phyloP scores from a whole-genome alignment of 164 flowering plant species.

The Hamamelis virginiana region DNA sequence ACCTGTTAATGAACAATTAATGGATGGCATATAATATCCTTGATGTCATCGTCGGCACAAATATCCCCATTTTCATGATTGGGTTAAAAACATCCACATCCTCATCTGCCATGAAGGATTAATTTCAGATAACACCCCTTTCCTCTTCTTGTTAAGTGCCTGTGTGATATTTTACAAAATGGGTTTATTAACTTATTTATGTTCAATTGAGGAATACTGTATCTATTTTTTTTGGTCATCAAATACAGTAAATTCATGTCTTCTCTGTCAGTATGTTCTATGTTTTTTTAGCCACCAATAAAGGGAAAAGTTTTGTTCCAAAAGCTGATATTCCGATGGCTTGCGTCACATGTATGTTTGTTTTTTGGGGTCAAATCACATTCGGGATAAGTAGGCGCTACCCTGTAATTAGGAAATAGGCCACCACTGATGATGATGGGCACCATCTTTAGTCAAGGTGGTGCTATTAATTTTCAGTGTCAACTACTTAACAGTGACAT shows the following conservation, averaged over 20 bases:
- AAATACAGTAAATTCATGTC: background rate
- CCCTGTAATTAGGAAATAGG: background rate
- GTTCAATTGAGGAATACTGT: no score
- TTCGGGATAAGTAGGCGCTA: no score
- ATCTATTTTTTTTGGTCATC: background rate
- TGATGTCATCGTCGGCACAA: slow-evolving; percentile 18
- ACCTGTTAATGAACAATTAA: slow-evolving; percentile 20
- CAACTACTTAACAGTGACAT: background rate
- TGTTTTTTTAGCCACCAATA: background rate
- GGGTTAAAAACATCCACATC: no score
- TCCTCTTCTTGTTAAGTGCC: no score
- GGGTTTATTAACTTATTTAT: no score
- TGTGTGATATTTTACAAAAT: no score
- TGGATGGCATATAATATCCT: slow-evolving; percentile 22
- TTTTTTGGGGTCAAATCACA: background rate
- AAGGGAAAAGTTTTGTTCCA: background rate
- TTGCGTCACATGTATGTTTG: background rate
- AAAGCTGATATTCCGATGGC: background rate
- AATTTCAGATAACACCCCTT: no score
- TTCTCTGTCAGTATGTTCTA: background rate
- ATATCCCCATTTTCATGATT: slow-evolving; percentile 3
- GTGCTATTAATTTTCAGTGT: background rate
- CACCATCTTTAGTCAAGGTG: background rate
- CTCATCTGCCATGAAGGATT: no score
- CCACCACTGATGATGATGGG: background rate